Conservation (phyloP, 345 rosid genomes). For the Crucihimalaya himalaica region DNA sequence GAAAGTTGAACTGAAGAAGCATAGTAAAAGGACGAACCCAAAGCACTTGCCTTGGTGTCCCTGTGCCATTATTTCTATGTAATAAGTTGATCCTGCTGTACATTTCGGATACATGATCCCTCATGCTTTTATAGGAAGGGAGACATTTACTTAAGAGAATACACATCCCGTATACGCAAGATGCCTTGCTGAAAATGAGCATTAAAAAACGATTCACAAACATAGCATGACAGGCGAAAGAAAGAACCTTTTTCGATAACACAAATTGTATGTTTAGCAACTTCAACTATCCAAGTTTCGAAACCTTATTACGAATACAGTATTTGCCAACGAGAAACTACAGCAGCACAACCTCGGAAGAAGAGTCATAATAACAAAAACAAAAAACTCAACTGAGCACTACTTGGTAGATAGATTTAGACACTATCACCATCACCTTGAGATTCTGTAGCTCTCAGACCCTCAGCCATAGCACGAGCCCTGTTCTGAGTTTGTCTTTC, state of each 20-base stretch:
- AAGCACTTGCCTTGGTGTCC: slow-evolving; percentile 37
- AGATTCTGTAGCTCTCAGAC: slow-evolving; percentile 55
- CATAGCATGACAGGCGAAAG: slow-evolving; percentile 27
- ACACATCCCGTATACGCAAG: slow-evolving; percentile 27
- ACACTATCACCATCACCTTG: slow-evolving; percentile 49
- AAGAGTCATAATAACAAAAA: slow-evolving; percentile 4
- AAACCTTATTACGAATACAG: slow-evolving; percentile 12
- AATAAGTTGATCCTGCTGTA: slow-evolving; percentile 16
- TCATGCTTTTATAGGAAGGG: slow-evolving; percentile 32
- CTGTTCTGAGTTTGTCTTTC: slow-evolving; percentile 82
- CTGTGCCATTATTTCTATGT: slow-evolving; percentile 39
- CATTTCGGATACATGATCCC: background rate
- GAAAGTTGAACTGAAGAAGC: slow-evolving; percentile 45
- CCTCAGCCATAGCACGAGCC: slow-evolving; percentile 60
- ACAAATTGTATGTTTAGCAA: slow-evolving; percentile 37
- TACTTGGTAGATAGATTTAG: slow-evolving; percentile 28
- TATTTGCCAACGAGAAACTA: slow-evolving; percentile 35
- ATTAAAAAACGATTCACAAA: slow-evolving; percentile 18
- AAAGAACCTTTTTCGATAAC: slow-evolving; percentile 9
- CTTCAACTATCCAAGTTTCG: slow-evolving; percentile 22
- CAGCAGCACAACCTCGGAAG: slow-evolving; percentile 15
- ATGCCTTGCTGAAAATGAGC: slow-evolving; percentile 26
- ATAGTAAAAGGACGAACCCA: slow-evolving; percentile 43
- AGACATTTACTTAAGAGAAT: background rate
- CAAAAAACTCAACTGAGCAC: slow-evolving; percentile 19